Evolutionary conservation across 2,329 filamentous ascomycete genomes (phyloP), one percentile per base, ranked within the genome.

Genomic region (Sclerotinia sclerotiorum): DNA sequence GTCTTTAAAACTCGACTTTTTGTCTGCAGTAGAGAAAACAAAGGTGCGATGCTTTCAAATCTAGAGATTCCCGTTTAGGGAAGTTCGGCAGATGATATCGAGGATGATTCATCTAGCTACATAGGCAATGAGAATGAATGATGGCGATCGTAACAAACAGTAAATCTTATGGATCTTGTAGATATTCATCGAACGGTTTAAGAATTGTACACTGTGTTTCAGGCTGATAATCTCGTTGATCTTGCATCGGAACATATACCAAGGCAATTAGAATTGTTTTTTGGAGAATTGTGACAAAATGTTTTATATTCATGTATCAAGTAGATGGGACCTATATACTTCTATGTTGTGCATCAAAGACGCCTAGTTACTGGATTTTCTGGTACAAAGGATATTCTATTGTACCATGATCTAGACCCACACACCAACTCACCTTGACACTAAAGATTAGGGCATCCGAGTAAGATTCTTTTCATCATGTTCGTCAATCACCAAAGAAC

Each of bases 51-150:
- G 74, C 70, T 71, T 62, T 67, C 68, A 60, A 69, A 71, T 69
- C 73, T 71, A 29, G 65, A 72, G 48, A 74, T 72, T 68, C 72
- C 72, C 52, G 71, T 71, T 21, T 70, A 70, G 60, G 73, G 73
- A 67, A 46, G 70, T 63, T 72, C 71, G 48, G 46, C 69, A 67
- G 71, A 73, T 63, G 52, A 32, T 32, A 15, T 52, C 32, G 60
- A 65, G 57, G 62, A 55, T 35, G 69, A 67, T 55, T 58, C 68
- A 57, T 57, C 72, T 39, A 68, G 39, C 39, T 13, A 15, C 15
- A 15, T 42, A 15, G 39, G 39, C 13, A 42, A 42, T 42, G 13
- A 5, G 39, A 42, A 42, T 42, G 2, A 29, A 29, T 29, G 39
- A 42, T 42, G 5, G 39, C 13, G 13, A 42, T 15, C 2, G 13